These are phyloP conservation scores for Curvularia eragrostidis DNA, from an alignment of 2,329 filamentous ascomycete genomes.

Conservation along the genomic window DNA sequence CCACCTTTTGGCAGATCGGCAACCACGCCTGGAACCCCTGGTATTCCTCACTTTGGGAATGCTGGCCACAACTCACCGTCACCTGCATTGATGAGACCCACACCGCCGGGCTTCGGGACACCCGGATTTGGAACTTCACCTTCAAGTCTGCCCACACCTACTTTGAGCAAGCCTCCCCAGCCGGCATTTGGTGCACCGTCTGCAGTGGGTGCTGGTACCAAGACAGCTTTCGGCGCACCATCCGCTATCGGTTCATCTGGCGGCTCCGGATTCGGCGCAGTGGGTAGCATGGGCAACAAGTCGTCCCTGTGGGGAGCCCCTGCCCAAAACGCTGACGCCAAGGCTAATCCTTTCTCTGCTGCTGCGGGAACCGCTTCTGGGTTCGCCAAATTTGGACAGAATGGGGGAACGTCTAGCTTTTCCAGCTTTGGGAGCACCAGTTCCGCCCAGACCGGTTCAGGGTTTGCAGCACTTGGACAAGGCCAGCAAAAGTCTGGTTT, in stretches of 20 bases:
- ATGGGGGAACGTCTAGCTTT: slow-evolving; percentile 28
- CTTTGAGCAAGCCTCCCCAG: slow-evolving; percentile 24
- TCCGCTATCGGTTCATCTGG: slow-evolving; percentile 30
- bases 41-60: slow-evolving; percentile 18
- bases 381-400: slow-evolving; percentile 43
- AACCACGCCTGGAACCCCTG: slow-evolving; percentile 37
- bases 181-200: slow-evolving; percentile 31
- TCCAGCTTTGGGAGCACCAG: slow-evolving; percentile 15
- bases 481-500: slow-evolving; percentile 40
- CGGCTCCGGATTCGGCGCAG: slow-evolving; percentile 38
- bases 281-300: slow-evolving; percentile 28
- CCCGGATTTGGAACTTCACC: slow-evolving; percentile 25
- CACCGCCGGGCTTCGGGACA: slow-evolving; percentile 35
- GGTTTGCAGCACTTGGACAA: slow-evolving; percentile 42
- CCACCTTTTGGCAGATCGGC: slow-evolving; percentile 19
- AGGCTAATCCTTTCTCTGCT: slow-evolving; percentile 46
- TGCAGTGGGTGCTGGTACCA: slow-evolving; percentile 18
- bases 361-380: slow-evolving; percentile 32
- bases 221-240: slow-evolving; percentile 39
- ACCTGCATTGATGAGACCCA: slow-evolving; percentile 17
- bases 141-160: slow-evolving; percentile 23
- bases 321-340: slow-evolving; percentile 29
- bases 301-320: slow-evolving; percentile 33
- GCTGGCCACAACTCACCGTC: slow-evolving; percentile 16
- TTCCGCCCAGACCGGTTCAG: slow-evolving; percentile 21